Base-by-base conservation (phyloP, 768 basidiomycete species). In the Boletus insuetus region DNA sequence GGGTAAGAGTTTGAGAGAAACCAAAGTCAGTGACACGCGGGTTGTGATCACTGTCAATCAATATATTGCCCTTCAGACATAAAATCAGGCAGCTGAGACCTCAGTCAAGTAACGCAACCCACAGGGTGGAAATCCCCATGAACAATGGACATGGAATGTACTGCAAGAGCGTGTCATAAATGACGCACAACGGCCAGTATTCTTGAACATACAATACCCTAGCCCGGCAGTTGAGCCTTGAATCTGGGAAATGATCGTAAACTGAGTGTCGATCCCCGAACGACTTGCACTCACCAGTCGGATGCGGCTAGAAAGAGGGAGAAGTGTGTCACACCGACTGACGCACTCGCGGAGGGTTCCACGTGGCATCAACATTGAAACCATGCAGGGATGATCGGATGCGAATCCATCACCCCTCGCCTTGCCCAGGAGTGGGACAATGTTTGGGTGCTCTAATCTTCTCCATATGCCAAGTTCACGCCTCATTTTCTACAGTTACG, bases 401-500 rank as follows among this genome's bases (percentile, higher is more conserved):
- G 31, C 57, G 12, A 58, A 58, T 2, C 16, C 35, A 5, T 4
- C 26, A 6, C 50, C 58, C 0, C 0, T 0, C 29, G 55, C 51
- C 3, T 14, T 49, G 2, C 58, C 58, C 8, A 58, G 40, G 14
- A 59, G 43, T 1, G 50, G 49, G 11, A 59, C 56, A 7, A 59
- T 58, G 50, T 58, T 58, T 3, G 37, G 58, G 7, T 58, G 45
- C 4, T 50, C n/a, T 4, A 58, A 8, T 42, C 41, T 45, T 31
- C 16, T 58, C 58, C 58, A 58, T 38, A 58, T 11, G 38, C 35
- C 49, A 14, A 37, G 35, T 13, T 58, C 58, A 2, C 58, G 58
- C n/a, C 3, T 51, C 12, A 35, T 17, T 48, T 52, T 52, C 58
- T 58, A 19, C 16, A n/a, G 26, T n/a, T 3, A 20, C 6, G 11